phyloP scores from a whole-genome alignment of 176 grass and related monocot genomes.

The Ampelocalamus luodianensis region DNA sequence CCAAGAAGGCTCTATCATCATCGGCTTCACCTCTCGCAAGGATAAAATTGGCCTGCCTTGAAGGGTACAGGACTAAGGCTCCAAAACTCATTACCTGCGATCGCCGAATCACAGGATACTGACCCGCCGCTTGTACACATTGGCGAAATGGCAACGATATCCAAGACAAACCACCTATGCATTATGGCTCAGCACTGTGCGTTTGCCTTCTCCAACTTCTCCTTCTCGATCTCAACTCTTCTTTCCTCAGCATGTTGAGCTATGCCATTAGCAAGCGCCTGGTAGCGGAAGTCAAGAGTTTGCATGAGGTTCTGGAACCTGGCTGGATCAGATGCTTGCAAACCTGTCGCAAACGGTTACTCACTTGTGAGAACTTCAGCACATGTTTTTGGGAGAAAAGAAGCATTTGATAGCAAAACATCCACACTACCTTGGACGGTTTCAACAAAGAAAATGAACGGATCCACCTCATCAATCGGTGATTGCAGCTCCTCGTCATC shows the following conservation, averaged over 20 bases:
- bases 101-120: slow-evolving; percentile 29
- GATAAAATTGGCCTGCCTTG: slow-evolving; percentile 25
- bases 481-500: slow-evolving; percentile 78
- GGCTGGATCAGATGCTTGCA: slow-evolving; percentile 62
- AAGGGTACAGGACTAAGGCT: slow-evolving; percentile 34
- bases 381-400: neutral
- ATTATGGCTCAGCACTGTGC: slow-evolving; percentile 30
- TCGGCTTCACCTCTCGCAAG: slow-evolving; percentile 27
- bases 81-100: slow-evolving; percentile 39
- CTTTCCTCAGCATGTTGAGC: slow-evolving; percentile 80
- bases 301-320: slow-evolving; percentile 85
- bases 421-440: slow-evolving; percentile 64
- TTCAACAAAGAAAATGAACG: slow-evolving; percentile 95
- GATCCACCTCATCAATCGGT: slow-evolving; percentile 94
- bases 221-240: slow-evolving; percentile 75
- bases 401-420: neutral
- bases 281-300: slow-evolving; percentile 78
- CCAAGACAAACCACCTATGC: neutral
- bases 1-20: slow-evolving; percentile 21
- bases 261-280: slow-evolving; percentile 75
- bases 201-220: slow-evolving; percentile 71
- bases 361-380: slow-evolving; percentile 1
- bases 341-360: slow-evolving; percentile 42
- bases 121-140: slow-evolving; percentile 7
- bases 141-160: slow-evolving; percentile 34